Evolutionary conservation across 768 basidiomycete genomes (phyloP).

Genomic region (Phallus indusiatus): DNA sequence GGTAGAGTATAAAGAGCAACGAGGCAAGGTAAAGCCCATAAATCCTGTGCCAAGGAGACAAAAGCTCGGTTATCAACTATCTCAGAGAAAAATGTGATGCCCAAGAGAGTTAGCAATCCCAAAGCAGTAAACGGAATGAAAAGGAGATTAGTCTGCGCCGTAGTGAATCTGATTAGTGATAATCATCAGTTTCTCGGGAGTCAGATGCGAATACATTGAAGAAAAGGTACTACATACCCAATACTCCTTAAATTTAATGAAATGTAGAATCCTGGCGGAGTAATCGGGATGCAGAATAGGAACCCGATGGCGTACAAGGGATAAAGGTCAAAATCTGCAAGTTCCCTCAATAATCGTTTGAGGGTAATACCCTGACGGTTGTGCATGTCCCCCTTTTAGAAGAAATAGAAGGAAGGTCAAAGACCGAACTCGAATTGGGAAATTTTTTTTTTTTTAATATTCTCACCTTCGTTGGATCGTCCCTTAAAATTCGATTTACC

Average conservation of each 20-base stretch:
- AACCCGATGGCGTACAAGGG: constrained; percentile 52
- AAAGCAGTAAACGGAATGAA: constrained; percentile 46
- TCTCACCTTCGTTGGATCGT: constrained; percentile 51
- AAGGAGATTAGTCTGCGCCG: constrained; percentile 53
- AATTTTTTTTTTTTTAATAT: background rate
- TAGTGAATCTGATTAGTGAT: constrained; percentile 56
- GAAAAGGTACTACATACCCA: constrained; percentile 30
- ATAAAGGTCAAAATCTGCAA: constrained; percentile 57
- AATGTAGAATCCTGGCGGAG: background rate
- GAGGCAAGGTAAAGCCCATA: constrained; percentile 57
- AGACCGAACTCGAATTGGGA: no score
- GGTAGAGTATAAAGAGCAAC: constrained; percentile 46
- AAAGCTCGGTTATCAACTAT: constrained; percentile 46
- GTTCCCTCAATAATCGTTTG: constrained; percentile 38
- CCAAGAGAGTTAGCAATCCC: constrained; percentile 13
- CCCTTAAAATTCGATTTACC: constrained; percentile 52
- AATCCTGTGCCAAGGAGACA: constrained; percentile 41
- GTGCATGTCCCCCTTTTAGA: constrained; percentile 39
- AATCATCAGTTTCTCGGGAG: constrained; percentile 54
- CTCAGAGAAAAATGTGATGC: constrained; percentile 45
- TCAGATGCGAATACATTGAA: constrained; percentile 48
- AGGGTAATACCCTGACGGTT: constrained; percentile 54
- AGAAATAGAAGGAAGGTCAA: no score
- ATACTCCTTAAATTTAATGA: background rate
- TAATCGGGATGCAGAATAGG: constrained; percentile 15